Evolutionary conservation across 2,329 filamentous ascomycete genomes (phyloP).

Genomic region (Aspergillus novofumigatus): DNA sequence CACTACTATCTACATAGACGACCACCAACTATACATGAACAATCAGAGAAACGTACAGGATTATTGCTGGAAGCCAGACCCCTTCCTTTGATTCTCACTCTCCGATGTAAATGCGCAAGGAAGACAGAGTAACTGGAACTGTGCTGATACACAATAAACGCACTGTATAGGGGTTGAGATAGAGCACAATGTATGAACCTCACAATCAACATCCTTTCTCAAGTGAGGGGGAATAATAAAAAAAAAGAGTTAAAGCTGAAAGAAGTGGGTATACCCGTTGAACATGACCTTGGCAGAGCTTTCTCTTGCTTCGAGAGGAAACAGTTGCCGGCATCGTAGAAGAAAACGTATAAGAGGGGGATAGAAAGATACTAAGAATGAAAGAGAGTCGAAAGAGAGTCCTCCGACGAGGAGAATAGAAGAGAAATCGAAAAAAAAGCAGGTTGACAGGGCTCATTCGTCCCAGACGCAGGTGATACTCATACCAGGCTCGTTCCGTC

Average conservation of each 20-base stretch:
- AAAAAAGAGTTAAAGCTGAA: neutral
- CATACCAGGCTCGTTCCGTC: constrained; percentile 10
- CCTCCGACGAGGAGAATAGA: neutral
- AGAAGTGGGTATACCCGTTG: neutral
- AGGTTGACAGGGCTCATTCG: constrained; percentile 12
- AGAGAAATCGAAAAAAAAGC: constrained; percentile 2
- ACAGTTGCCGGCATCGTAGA: neutral
- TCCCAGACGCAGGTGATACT: constrained; percentile 16
- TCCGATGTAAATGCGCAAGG: neutral
- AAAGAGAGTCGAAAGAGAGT: neutral
- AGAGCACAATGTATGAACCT: neutral
- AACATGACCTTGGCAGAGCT: neutral
- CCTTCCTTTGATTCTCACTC: neutral
- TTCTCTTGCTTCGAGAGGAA: neutral
- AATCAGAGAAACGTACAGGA: neutral
- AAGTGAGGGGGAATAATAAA: neutral
- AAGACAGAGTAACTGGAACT: neutral
- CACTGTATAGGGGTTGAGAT: neutral
- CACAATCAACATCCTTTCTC: neutral
- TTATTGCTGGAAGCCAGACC: neutral
- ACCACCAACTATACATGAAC: neutral
- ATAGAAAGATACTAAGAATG: neutral
- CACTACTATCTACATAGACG: neutral
- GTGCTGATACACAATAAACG: neutral
- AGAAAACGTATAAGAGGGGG: constrained; percentile 2